Percentiles rank a stretch among this genome's conserved stretches.
These are phyloP conservation scores for Ustilago vetiveriae DNA, from an alignment of 1,284 basidiomycete genomes.

Conservation along the genomic window DNA sequence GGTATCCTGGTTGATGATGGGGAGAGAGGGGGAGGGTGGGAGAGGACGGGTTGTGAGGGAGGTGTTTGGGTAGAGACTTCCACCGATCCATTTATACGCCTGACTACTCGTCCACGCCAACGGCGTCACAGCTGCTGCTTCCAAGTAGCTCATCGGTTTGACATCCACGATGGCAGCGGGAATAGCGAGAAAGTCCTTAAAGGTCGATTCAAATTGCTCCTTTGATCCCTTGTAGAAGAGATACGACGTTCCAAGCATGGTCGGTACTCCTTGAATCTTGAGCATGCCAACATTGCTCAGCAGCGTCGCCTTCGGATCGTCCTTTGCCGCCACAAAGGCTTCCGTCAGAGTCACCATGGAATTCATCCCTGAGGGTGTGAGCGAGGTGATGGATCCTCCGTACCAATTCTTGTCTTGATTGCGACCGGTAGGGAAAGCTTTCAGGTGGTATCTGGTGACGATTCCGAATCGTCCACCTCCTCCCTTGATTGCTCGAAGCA, in stretches of 20 bases:
- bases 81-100: conserved; percentile 41
- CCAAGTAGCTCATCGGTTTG: conserved; percentile 20
- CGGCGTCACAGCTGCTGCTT: conserved; percentile 12
- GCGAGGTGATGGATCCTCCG: conserved; percentile 20
- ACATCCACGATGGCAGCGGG: conserved; percentile 8
- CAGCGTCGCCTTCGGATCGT: conserved; percentile 33
- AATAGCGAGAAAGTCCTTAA: conserved; percentile 21
- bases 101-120: conserved; percentile 16
- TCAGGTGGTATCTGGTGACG: conserved; percentile 39
- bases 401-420: conserved; percentile 27
- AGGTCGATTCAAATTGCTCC: conserved; percentile 9
- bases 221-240: conserved; percentile 30
- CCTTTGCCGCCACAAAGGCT: conserved; percentile 10
- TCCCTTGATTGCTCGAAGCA: conserved; percentile 48
- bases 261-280: conserved; percentile 7
- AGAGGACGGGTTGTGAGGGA: neutral
- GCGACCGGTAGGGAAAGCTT: conserved; percentile 17
- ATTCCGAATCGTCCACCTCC: conserved; percentile 49
- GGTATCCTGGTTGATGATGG: neutral
- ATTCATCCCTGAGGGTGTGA: conserved; percentile 7
- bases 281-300: conserved; percentile 25
- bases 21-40: neutral
- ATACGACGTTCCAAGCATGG: conserved; percentile 12
- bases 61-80: conserved; percentile 17
- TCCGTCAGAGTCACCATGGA: conserved; percentile 20